These are phyloP conservation scores for Penicillium crustosum DNA, from an alignment of 2,329 filamentous ascomycete genomes.

Conservation along the genomic window DNA sequence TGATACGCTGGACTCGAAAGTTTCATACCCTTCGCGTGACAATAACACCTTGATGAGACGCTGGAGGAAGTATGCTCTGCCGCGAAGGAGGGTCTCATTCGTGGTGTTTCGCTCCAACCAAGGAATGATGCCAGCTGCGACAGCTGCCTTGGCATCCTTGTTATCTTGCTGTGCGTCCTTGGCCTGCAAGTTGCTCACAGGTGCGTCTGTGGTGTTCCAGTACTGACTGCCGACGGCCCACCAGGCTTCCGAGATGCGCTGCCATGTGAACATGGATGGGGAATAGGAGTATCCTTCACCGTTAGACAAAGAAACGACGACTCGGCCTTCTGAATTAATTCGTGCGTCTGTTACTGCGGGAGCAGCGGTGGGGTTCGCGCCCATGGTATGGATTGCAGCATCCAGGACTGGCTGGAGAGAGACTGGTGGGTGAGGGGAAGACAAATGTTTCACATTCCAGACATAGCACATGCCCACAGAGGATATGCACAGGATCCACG, in stretches of 20 bases:
- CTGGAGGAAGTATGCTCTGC: constrained; percentile 86
- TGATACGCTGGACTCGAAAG: constrained; percentile 85
- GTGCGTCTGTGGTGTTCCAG: constrained; percentile 96
- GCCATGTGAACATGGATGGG: constrained; percentile 83
- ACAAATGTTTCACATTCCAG: constrained; percentile 84
- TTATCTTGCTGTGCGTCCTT: constrained; percentile 62
- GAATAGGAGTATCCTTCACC: constrained; percentile 94
- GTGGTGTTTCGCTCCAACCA: constrained; percentile 93
- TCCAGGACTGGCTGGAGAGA: constrained; percentile 88
- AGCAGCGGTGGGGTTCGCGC: constrained; percentile 72
- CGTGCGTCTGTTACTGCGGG: constrained; percentile 89
- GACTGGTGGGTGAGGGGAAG: constrained; percentile 82
- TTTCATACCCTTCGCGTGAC: constrained; percentile 86
- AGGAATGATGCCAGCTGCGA: constrained; percentile 90
- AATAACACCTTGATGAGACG: constrained; percentile 86
- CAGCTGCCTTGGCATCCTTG: constrained; percentile 52
- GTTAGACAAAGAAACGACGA: constrained; percentile 89
- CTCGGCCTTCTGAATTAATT: constrained; percentile 80
- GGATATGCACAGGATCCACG: constrained; percentile 87
- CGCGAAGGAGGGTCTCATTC: constrained; percentile 85
- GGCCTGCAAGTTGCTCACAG: constrained; percentile 75
- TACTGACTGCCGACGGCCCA: constrained; percentile 98
- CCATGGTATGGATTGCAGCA: constrained; percentile 75
- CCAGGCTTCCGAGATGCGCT: constrained; percentile 93
- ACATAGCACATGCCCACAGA: constrained; percentile 87